Base-by-base conservation (phyloP, 441 rosid genomes). In the Omphalea diandra region DNA sequence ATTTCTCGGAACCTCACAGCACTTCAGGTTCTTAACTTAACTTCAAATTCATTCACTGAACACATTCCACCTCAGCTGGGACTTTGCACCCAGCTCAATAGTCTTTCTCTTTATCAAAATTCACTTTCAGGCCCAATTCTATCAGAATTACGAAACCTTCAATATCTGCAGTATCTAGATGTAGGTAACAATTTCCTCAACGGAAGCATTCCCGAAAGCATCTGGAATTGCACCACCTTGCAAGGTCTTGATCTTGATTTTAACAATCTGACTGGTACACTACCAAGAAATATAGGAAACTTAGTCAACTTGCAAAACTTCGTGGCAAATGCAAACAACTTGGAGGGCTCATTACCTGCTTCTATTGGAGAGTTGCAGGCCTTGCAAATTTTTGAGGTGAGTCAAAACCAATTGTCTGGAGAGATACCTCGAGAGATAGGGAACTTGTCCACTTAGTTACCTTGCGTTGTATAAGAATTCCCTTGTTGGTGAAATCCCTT, bases 11-110 rank as follows among this genome's bases (percentile, higher is more conserved):
- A 90, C 79, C 80, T 90, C 55, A 85, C 96, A 17, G 69, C 79
- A 58, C 91, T 90, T 74, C 96, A 89, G 88, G 91, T 90, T 88
- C 97, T 93, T 75, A 94, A 93, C 77, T 81, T 90, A 62, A 76
- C 87, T 78, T 78, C 74, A 26, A 90, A 93, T 73, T 72, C 67
- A 10, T 83, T 93, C 66, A 70, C 84, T 0, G 87, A 93, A 0
- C 27, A 74, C 24, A 82, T 93, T 65, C 97, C 98, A 5, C 61
- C 72, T 38, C 80, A 89, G 75, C 75, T 93, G 8, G 92, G 94
- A 58, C 78, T 67, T 54, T 79, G 89, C 67, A 81, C 83, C 61
- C 88, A 83, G 68, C 80, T 93, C 10, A 59, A 54, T 65, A 75
- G 77, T 65, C 79, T 93, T 38, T 50, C 20, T 69, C 83, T 93